Evolutionary conservation across 1,284 basidiomycete species (phyloP).

Genomic region (Puccinia horiana): DNA sequence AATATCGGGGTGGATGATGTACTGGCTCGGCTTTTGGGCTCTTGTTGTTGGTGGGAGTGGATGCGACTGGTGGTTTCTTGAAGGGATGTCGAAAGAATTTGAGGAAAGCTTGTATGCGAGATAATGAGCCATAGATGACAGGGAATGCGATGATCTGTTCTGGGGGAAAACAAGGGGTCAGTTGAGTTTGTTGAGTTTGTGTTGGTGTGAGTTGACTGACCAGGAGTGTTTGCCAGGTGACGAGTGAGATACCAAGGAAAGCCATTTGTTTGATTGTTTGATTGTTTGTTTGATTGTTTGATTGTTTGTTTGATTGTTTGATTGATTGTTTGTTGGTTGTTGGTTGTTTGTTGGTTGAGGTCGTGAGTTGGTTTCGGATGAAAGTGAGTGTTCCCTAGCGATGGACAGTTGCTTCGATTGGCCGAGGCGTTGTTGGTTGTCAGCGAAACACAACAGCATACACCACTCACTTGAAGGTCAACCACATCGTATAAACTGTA

Average conservation of each 20-base stretch:
- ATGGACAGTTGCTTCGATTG: too few relatives aligned
- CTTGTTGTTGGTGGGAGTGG: background rate
- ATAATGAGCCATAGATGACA: slow-evolving; percentile 27
- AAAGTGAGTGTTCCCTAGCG: too few relatives aligned
- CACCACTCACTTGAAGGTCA: too few relatives aligned
- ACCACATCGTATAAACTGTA: too few relatives aligned
- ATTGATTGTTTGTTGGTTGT: too few relatives aligned
- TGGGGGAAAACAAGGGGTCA: background rate
- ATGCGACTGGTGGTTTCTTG: background rate
- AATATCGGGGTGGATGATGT: background rate
- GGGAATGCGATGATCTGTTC: slow-evolving; percentile 40
- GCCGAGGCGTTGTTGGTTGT: too few relatives aligned
- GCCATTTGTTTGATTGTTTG: background rate
- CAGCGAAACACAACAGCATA: too few relatives aligned
- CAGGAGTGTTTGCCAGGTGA: slow-evolving; percentile 43
- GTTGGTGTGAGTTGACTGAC: background rate
- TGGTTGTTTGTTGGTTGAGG: too few relatives aligned
- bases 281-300: background rate
- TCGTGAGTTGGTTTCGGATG: too few relatives aligned
- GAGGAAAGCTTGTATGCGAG: slow-evolving; percentile 1
- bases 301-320: background rate
- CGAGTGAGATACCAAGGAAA: slow-evolving; percentile 34
- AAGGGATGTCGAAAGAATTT: background rate
- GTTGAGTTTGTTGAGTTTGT: background rate
- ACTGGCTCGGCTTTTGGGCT: background rate